Evolutionary conservation across 2,329 filamentous ascomycete species (phyloP).

Genomic region (Talaromyces verruculosus): DNA sequence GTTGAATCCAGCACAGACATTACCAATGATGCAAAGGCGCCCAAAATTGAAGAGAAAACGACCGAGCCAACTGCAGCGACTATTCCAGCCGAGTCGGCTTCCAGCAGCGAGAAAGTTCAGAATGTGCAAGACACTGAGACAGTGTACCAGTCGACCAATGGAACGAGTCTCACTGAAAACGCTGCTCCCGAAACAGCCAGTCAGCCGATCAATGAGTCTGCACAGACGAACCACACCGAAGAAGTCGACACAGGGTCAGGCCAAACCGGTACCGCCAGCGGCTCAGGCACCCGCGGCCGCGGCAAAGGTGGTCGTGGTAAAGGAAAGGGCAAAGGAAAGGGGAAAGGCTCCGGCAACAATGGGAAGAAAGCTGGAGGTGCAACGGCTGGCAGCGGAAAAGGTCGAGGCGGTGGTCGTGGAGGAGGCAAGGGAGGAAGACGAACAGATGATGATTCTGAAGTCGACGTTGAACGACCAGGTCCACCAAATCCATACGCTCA

Average conservation of each 20-base stretch:
- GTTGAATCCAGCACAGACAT: slow-evolving; percentile 8
- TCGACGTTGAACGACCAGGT: slow-evolving; percentile 32
- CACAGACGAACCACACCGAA: slow-evolving; percentile 28
- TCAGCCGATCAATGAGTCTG: slow-evolving; percentile 24
- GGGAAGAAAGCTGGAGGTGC: slow-evolving; percentile 32
- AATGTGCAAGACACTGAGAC: slow-evolving; percentile 25
- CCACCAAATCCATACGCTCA: slow-evolving; percentile 39
- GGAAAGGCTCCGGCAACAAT: slow-evolving; percentile 22
- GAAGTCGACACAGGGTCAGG: slow-evolving; percentile 26
- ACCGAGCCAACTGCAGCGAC: slow-evolving; percentile 26
- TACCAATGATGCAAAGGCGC: slow-evolving; percentile 28
- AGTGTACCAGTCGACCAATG: slow-evolving; percentile 24
- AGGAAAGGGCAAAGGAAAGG: slow-evolving; percentile 24
- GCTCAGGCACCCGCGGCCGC: slow-evolving; percentile 29
- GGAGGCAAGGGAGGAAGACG: slow-evolving; percentile 33
- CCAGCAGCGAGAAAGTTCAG: slow-evolving; percentile 23
- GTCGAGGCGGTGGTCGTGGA: slow-evolving; percentile 24
- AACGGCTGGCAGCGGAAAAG: slow-evolving; percentile 23
- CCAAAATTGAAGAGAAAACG: slow-evolving; percentile 31
- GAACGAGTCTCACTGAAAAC: background rate
- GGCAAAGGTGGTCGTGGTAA: slow-evolving; percentile 35
- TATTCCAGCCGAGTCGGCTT: background rate
- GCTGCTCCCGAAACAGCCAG: slow-evolving; percentile 20
- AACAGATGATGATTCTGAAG: slow-evolving; percentile 33
- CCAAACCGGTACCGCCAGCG: slow-evolving; percentile 23